Evolutionary conservation across 139 green algal genomes (phyloP).

Genomic region (Closterium sp.): DNA sequence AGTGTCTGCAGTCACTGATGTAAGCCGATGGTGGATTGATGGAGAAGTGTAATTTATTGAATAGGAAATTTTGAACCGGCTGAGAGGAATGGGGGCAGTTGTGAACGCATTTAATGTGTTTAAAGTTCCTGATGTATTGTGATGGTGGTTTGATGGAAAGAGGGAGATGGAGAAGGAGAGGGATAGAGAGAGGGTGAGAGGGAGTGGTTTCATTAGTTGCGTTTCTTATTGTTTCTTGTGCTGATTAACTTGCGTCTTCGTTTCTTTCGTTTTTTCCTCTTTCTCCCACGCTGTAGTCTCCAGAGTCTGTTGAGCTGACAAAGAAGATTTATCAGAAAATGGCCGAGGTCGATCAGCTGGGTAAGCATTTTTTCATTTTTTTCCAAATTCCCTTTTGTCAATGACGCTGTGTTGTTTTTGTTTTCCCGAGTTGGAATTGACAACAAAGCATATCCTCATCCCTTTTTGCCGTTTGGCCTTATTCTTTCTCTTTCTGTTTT

Average conservation of each 20-base stretch:
- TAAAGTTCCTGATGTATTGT: too few species aligned
- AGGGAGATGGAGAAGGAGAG: not conserved
- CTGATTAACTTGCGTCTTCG: not conserved
- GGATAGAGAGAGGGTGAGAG: too few species aligned
- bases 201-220: too few species aligned
- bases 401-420: not conserved
- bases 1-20: slow-evolving; percentile 35
- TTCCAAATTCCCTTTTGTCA: not conserved
- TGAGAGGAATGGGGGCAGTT: not conserved
- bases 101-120: not conserved
- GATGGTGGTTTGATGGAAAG: not conserved
- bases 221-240: not conserved
- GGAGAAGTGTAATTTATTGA: too few species aligned
- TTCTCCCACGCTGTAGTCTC: not conserved
- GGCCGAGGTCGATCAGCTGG: slow-evolving; percentile 33
- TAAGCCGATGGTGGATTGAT: not conserved
- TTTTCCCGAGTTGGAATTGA: not conserved
- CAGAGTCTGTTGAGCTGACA: slow-evolving; percentile 31
- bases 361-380: not conserved
- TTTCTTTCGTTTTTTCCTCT: not conserved
- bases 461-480: too few species aligned
- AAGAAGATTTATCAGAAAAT: slow-evolving; percentile 49
- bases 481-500: too few species aligned
- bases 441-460: too few species aligned
- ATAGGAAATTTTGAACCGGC: not conserved